A percentile compares a stretch with the other conserved stretches of the same genome.
These are phyloP conservation scores for Volvox carteri DNA, from an alignment of 163 green algal species.

Conservation along the genomic window DNA sequence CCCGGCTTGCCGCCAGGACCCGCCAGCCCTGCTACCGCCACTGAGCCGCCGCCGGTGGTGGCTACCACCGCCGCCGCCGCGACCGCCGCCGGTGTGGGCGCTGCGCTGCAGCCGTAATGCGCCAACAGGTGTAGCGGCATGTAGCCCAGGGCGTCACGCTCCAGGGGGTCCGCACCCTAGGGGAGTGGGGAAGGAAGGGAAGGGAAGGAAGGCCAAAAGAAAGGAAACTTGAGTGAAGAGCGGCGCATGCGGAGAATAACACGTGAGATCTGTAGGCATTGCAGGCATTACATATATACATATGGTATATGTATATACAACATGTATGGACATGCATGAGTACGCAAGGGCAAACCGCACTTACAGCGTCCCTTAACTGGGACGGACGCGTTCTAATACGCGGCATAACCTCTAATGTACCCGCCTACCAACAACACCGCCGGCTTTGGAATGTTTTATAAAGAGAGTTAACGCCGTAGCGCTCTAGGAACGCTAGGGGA, in stretches of 20 bases:
- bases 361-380: too few species aligned
- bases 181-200: neutral
- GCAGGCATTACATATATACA: too few species aligned
- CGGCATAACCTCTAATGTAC: too few species aligned
- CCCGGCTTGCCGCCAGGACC: neutral
- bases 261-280: too few species aligned
- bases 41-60: neutral
- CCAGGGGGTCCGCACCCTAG: conserved; percentile 38
- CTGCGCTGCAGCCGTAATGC: conserved; percentile 49
- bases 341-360: too few species aligned
- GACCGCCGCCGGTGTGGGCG: neutral
- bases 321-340: too few species aligned
- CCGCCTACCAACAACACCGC: too few species aligned
- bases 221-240: neutral
- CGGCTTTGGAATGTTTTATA: too few species aligned
- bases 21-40: neutral
- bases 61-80: neutral
- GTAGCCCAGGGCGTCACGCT: conserved; percentile 50
- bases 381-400: too few species aligned
- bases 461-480: too few species aligned
- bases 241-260: neutral
- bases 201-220: neutral
- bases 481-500: too few species aligned
- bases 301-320: too few species aligned
- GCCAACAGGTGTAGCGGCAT: conserved; percentile 46